A percentile compares a stretch with the other conserved stretches of the same genome.
Evolutionary conservation across 305 asterid genomes (phyloP).

Genomic region (Andrographis paniculata): DNA sequence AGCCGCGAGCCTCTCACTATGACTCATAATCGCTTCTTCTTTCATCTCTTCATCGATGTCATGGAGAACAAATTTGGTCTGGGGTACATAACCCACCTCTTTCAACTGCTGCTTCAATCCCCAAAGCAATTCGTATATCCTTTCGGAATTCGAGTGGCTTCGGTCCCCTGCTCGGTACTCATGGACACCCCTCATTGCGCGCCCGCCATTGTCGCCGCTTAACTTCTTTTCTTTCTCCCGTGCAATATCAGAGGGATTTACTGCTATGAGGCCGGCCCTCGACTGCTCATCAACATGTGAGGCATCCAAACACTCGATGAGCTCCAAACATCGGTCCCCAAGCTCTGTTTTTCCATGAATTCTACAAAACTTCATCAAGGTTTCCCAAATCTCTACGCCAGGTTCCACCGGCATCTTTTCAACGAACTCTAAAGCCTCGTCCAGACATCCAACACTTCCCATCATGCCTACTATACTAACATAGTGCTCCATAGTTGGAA

Average conservation of each 20-base stretch:
- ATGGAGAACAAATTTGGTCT: conserved; percentile 72
- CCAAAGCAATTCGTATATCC: conserved; percentile 45
- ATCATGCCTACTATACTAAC: conserved; percentile 61
- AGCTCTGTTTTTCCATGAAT: conserved; percentile 67
- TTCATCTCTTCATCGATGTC: conserved; percentile 73
- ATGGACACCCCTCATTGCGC: conserved; percentile 45
- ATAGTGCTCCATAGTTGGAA: conserved; percentile 69
- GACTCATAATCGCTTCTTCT: conserved; percentile 86
- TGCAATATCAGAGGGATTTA: conserved; percentile 38
- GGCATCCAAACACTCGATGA: conserved; percentile 46
- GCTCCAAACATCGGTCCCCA: conserved; percentile 71
- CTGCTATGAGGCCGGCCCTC: conserved; percentile 50
- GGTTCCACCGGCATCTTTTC: conserved; percentile 64
- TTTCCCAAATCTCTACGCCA: conserved; percentile 54
- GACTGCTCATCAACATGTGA: conserved; percentile 56
- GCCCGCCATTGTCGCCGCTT: conserved; percentile 40
- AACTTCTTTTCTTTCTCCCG: conserved; percentile 44
- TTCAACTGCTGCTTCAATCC: conserved; percentile 71
- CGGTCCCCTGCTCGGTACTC: conserved; percentile 88
- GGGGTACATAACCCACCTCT: conserved; percentile 73
- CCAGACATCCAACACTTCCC: conserved; percentile 58
- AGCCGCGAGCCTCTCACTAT: conserved; percentile 84
- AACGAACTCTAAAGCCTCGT: conserved; percentile 73
- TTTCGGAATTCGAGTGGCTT: conserved; percentile 61
- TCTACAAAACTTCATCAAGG: conserved; percentile 60